phyloP scores from a whole-genome alignment of 768 basidiomycete species.

The Hericium erinaceus region DNA sequence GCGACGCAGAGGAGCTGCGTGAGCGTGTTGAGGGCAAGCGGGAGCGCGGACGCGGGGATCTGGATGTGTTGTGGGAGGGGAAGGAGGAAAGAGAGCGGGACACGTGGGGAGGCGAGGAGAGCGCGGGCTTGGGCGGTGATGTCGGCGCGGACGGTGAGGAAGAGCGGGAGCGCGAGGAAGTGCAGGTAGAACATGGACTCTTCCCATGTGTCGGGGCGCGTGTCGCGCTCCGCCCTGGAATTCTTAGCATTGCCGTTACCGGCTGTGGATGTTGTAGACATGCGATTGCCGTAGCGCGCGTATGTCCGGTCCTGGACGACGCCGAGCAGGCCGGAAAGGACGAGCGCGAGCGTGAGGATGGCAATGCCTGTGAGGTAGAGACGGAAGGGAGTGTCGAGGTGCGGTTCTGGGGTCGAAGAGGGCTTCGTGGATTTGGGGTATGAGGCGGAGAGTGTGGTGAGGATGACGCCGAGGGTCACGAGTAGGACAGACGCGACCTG shows the following conservation, averaged over 20 bases:
- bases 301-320: conserved; percentile 81
- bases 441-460: conserved; percentile 76
- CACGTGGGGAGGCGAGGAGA: conserved; percentile 16
- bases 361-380: conserved; percentile 63
- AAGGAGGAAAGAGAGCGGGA: conserved; percentile 12
- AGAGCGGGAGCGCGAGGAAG: conserved; percentile 71
- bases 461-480: conserved; percentile 69
- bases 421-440: conserved; percentile 9
- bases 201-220: conserved; percentile 43
- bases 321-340: conserved; percentile 76
- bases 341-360: conserved; percentile 66
- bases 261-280: neutral
- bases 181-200: conserved; percentile 92
- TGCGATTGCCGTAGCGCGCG: conserved; percentile 28
- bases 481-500: conserved; percentile 74
- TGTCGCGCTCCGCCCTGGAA: conserved; percentile 10
- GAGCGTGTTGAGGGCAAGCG: conserved; percentile 65
- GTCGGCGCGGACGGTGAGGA: conserved; percentile 48
- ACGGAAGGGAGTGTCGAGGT: conserved; percentile 17
- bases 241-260: neutral
- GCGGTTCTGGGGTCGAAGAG: conserved; percentile 2
- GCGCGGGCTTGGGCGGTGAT: conserved; percentile 37
- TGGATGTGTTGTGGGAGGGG: conserved; percentile 13
- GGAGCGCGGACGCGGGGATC: conserved; percentile 53
- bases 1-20: conserved; percentile 82